A percentile compares a stretch with the other conserved stretches of the same genome.
Conservation (phyloP, 2,329 filamentous ascomycete genomes). For the Rosellinia necatrix region DNA sequence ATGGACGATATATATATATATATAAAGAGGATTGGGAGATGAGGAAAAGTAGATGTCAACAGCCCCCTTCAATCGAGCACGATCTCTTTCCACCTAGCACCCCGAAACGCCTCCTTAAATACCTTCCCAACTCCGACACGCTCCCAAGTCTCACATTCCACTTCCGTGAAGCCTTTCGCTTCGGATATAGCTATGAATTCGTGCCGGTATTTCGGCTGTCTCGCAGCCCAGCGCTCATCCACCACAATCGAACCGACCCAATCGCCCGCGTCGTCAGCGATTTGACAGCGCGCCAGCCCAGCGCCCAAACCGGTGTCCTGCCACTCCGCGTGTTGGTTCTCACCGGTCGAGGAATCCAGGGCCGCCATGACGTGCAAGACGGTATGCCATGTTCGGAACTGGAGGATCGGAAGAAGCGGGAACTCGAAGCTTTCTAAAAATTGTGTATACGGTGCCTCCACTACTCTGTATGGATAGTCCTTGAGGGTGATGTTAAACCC, state of each 20-base stretch:
- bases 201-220: conserved; percentile 7
- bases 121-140: conserved; percentile 43
- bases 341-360: conserved; percentile 7
- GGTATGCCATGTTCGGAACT: conserved; percentile 41
- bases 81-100: conserved; percentile 4
- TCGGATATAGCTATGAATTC: conserved; percentile 41
- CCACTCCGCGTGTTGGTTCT: background rate
- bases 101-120: conserved; percentile 39
- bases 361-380: conserved; percentile 21
- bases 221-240: conserved; percentile 27
- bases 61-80: background rate
- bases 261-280: conserved; percentile 38
- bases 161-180: conserved; percentile 40
- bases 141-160: conserved; percentile 38
- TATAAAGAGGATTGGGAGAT: no score
- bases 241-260: conserved; percentile 42
- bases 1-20: background rate
- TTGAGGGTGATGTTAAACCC: conserved; percentile 25
- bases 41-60: background rate
- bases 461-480: conserved; percentile 17
- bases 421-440: conserved; percentile 20
- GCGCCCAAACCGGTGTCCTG: background rate
- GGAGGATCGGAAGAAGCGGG: conserved; percentile 36
- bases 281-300: conserved; percentile 31
- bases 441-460: background rate